Evolutionary conservation across 768 basidiomycete genomes (phyloP).

Genomic region (Psilocybe cyanescens): DNA sequence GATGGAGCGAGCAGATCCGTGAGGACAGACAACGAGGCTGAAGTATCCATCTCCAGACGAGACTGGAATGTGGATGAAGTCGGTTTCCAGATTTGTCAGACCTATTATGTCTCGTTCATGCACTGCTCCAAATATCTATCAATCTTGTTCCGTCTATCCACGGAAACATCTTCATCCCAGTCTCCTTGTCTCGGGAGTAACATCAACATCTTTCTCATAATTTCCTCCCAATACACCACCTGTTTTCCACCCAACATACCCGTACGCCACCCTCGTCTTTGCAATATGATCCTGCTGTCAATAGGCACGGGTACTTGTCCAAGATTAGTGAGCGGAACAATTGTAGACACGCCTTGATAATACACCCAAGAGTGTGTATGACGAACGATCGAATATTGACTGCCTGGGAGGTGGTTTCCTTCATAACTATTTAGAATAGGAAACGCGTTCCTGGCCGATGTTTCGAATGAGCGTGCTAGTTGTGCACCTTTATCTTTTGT

Average conservation of each 20-base stretch:
- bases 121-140: background rate
- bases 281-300: background rate
- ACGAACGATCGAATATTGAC: background rate
- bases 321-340: background rate
- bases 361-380: background rate
- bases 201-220: background rate
- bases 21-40: background rate
- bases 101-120: background rate
- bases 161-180: background rate
- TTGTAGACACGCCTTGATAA: background rate
- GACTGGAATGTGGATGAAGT: background rate
- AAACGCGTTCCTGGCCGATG: background rate
- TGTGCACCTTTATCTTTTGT: background rate
- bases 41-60: conserved; percentile 3
- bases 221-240: background rate
- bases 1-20: background rate
- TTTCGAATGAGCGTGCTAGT: background rate
- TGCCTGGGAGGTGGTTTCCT: background rate
- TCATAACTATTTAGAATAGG: background rate
- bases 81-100: background rate
- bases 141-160: background rate
- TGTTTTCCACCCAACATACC: conserved; percentile 1
- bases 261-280: background rate
- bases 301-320: background rate
- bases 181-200: background rate